Percentiles rank a stretch among this genome's conserved stretches.
Evolutionary conservation across 2,329 filamentous ascomycete species (phyloP).

Genomic region (Xylariaceae sp.): DNA sequence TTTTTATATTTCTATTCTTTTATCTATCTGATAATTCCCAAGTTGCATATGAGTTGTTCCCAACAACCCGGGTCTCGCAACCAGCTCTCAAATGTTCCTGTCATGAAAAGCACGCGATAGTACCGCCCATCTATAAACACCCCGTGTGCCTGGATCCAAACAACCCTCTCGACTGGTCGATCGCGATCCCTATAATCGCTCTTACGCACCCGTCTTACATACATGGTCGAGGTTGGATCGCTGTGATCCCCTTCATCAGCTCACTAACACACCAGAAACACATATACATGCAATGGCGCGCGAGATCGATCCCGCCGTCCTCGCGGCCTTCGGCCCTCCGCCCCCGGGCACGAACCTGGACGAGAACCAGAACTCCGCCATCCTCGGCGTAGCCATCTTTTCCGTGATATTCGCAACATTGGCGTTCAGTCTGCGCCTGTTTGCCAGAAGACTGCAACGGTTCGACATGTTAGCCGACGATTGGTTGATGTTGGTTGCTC

Average conservation of each 20-base stretch:
- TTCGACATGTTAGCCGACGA: conserved; percentile 26
- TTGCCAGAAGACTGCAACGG: conserved; percentile 21
- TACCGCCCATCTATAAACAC: too few species aligned
- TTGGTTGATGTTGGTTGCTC: conserved; percentile 23
- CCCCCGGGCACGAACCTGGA: conserved; percentile 18
- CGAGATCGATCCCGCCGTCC: conserved; percentile 18
- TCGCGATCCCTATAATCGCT: conserved; percentile 5
- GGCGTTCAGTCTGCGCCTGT: conserved; percentile 21
- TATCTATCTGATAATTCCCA: too few species aligned
- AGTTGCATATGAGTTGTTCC: too few species aligned
- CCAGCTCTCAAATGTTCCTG: background rate
- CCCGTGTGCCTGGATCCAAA: too few species aligned
- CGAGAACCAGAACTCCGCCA: conserved; percentile 17
- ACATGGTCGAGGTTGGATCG: background rate
- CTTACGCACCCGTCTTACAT: background rate
- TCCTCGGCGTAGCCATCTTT: conserved; percentile 22
- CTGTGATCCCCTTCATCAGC: background rate
- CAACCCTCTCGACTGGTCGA: conserved; percentile 1
- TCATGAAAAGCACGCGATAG: conserved; percentile 8
- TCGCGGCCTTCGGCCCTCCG: conserved; percentile 17
- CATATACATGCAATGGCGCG: conserved; percentile 13
- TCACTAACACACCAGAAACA: background rate
- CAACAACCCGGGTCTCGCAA: too few species aligned
- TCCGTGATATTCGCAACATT: conserved; percentile 21
- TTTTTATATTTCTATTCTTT: background rate